These are phyloP conservation scores for Paraconiothyrium sp. DNA, from an alignment of 2,329 filamentous ascomycete genomes.

Conservation along the genomic window DNA sequence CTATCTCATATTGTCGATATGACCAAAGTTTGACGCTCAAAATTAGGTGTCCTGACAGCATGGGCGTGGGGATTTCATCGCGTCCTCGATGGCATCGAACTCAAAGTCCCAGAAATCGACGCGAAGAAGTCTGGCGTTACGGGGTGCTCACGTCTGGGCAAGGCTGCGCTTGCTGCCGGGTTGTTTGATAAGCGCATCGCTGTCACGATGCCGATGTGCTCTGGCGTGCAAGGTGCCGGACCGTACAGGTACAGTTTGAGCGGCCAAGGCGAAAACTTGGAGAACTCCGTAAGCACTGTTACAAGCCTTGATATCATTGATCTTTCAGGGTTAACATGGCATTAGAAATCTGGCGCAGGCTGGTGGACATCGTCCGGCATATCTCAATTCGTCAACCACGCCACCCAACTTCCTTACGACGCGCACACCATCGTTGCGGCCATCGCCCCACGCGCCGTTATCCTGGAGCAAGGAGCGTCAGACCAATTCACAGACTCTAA, in stretches of 20 bases:
- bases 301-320: neutral
- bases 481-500: slow-evolving; percentile 61
- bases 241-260: slow-evolving; percentile 54
- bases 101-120: slow-evolving; percentile 51
- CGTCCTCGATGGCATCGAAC: slow-evolving; percentile 47
- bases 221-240: slow-evolving; percentile 47
- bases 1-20: neutral
- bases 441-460: slow-evolving; percentile 46
- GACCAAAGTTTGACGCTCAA: neutral
- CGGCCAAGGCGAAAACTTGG: slow-evolving; percentile 54
- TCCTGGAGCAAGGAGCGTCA: slow-evolving; percentile 47
- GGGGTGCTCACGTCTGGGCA: slow-evolving; percentile 49
- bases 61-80: slow-evolving; percentile 53
- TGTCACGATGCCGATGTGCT: slow-evolving; percentile 49
- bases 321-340: neutral
- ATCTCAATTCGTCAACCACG: slow-evolving; percentile 45
- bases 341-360: slow-evolving; percentile 43
- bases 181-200: slow-evolving; percentile 49
- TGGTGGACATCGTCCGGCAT: slow-evolving; percentile 49
- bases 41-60: slow-evolving; percentile 44
- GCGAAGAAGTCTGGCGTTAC: slow-evolving; percentile 45
- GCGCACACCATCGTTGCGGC: slow-evolving; percentile 50
- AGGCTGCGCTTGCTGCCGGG: slow-evolving; percentile 47
- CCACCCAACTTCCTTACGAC: slow-evolving; percentile 44
- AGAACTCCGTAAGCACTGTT: slow-evolving; percentile 43